Percentiles rank a stretch among this genome's conserved stretches.
phyloP scores from a whole-genome alignment of 768 basidiomycete genomes.

The Trichaptum fuscoviolaceum region DNA sequence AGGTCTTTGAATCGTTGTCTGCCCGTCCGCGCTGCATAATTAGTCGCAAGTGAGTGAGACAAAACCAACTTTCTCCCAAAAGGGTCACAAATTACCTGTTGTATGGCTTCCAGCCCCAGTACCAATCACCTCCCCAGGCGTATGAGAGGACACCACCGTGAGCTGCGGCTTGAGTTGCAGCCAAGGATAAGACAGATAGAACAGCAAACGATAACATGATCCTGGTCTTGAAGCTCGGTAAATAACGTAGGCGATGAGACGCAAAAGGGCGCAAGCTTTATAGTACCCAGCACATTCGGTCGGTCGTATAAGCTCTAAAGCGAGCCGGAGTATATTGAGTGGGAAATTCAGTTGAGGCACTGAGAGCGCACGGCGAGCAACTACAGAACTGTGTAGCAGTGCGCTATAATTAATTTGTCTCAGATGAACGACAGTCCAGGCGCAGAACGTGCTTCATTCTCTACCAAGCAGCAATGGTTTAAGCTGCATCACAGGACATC shows the following conservation, averaged over 20 bases:
- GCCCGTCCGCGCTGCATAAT: conserved; percentile 10
- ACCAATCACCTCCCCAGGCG: conserved; percentile 11
- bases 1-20: conserved; percentile 12
- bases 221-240: not conserved
- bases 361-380: too few species aligned
- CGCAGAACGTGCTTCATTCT: not conserved
- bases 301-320: too few species aligned
- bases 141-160: conserved; percentile 14
- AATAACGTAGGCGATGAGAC: not conserved
- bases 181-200: not conserved
- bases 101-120: conserved; percentile 8
- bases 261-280: not conserved
- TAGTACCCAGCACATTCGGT: not conserved
- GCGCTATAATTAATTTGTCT: too few species aligned
- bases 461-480: not conserved
- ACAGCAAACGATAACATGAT: conserved; percentile 21
- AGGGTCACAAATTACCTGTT: conserved; percentile 3
- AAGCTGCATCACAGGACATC: not conserved
- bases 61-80: not conserved
- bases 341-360: too few species aligned
- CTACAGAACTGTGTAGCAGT: too few species aligned
- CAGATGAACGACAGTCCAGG: not conserved
- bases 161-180: conserved; percentile 9
- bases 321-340: too few species aligned
- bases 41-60: conserved; percentile 5